Base-by-base conservation (phyloP, 169 alveolate genomes). In the Cryptosporidium xiaoi region DNA sequence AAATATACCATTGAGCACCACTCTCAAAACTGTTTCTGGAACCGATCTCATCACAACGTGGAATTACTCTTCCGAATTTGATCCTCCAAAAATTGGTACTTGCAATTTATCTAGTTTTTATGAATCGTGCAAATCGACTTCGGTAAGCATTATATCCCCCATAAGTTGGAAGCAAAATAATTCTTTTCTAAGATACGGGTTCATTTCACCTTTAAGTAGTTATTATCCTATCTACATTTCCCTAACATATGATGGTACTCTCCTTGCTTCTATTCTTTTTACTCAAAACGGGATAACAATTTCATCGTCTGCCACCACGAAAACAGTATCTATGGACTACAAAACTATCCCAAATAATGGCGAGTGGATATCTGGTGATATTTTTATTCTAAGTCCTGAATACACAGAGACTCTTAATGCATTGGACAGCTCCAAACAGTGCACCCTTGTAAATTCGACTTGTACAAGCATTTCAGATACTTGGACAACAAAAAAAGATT, bases 181-280 rank as follows among this genome's bases (percentile, higher is more conserved):
- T 4, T 40, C 87, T n/a, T 77, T 77, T 15, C 31, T 77, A 20
- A 56, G 87, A 77, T 77, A 77, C 27, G 87, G 87, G 6, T 77
- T 77, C 50, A 40, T 77, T 6, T 34, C 87, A 15, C 87, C 87
- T 24, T 5, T 24, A 20, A 60, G 62, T 40, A 27, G 51, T 10
- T 55, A 60, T 13, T 77, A 77, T 34, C 87, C 87, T 6, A 60
- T 77, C 12, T 56, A 56, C 20, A 18, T 77, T 12, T 77, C 87
- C 20, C 10, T 77, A 24, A 60, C 62, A 15, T 56, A 56, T 40
- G 24, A 48, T 8, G 69, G 77, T 1, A 62, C 71, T 60, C 31
- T 60, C 2, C 46, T 34, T 60, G 71, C 48, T 4, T 60, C 77
- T 12, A 60, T 77, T 27, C 58, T 29, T 51, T 77, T 77, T 36